phyloP scores from a whole-genome alignment of 1,284 basidiomycete genomes.

The Mycocalia duriaeana region DNA sequence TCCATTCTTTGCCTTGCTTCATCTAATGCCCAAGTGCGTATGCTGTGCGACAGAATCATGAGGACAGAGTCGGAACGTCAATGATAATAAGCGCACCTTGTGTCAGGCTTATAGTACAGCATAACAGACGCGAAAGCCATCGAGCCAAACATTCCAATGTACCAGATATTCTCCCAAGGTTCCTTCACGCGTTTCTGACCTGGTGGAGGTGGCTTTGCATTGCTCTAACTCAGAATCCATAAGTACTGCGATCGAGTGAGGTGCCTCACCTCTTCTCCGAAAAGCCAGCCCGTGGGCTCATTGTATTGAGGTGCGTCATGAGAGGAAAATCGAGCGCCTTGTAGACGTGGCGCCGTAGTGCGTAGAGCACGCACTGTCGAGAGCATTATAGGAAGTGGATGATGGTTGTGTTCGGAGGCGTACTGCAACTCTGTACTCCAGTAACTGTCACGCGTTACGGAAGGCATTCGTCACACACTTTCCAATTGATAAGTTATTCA shows the following conservation, averaged over 20 bases:
- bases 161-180: slow-evolving; percentile 87
- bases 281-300: slow-evolving; percentile 83
- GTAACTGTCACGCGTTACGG: too few relatives aligned
- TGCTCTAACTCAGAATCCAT: too few relatives aligned
- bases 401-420: too few relatives aligned
- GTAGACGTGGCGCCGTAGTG: slow-evolving; percentile 27
- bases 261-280: slow-evolving; percentile 80
- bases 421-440: too few relatives aligned
- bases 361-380: slow-evolving; percentile 34
- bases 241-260: too few relatives aligned
- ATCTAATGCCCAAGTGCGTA: slow-evolving; percentile 85
- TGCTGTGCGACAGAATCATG: slow-evolving; percentile 38
- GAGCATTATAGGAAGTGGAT: slow-evolving; percentile 32
- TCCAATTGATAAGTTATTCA: too few relatives aligned
- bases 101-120: slow-evolving; percentile 94
- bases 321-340: slow-evolving; percentile 55
- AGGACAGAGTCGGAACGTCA: slow-evolving; percentile 3
- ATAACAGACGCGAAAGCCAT: slow-evolving; percentile 76
- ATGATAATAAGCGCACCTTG: slow-evolving; percentile 58
- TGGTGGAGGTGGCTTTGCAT: slow-evolving; percentile 61
- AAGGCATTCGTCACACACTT: too few relatives aligned
- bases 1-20: slow-evolving; percentile 89
- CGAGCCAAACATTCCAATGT: slow-evolving; percentile 86
- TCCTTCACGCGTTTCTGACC: slow-evolving; percentile 85
- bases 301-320: slow-evolving; percentile 80